A percentile compares a stretch with the other conserved stretches of the same genome.
Evolutionary conservation across 345 rosid species (phyloP).

Genomic region (Pistacia vera): DNA sequence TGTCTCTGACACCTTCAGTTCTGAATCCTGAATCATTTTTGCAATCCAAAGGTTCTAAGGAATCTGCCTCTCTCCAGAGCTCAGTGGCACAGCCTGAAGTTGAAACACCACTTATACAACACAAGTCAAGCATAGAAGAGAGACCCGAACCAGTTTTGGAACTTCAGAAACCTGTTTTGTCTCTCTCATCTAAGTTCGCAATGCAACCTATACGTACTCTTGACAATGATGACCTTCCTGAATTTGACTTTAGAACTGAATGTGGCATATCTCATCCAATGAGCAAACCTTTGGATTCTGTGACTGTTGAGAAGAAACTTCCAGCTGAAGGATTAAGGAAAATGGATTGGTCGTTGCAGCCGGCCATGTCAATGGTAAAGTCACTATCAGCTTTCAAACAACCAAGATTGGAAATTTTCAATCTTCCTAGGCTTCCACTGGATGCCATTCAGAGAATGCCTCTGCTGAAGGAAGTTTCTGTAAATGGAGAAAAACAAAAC

Average conservation of each 20-base stretch:
- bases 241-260: constrained; percentile 25
- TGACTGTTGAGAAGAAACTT: constrained; percentile 17
- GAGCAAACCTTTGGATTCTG: constrained; percentile 2
- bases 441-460: constrained; percentile 14
- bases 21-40: constrained; percentile 8
- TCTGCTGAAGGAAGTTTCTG: constrained; percentile 14
- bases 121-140: constrained; percentile 3
- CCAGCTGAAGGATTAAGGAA: constrained; percentile 11
- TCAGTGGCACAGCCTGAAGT: constrained; percentile 11
- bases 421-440: constrained; percentile 13
- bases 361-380: neutral
- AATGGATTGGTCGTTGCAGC: neutral
- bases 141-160: constrained; percentile 12
- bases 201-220: neutral
- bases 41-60: neutral
- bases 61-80: neutral
- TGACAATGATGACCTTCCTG: constrained; percentile 31
- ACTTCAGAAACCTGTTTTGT: neutral
- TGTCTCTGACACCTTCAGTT: constrained; percentile 13
- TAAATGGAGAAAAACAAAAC: constrained; percentile 5
- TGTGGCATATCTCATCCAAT: constrained; percentile 3
- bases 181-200: neutral
- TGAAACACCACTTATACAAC: constrained; percentile 12
- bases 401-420: constrained; percentile 8
- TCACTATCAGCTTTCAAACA: constrained; percentile 5